Evolutionary conservation across 805 yeast genomes (phyloP).

Genomic region (Huiozyma naganishii): DNA sequence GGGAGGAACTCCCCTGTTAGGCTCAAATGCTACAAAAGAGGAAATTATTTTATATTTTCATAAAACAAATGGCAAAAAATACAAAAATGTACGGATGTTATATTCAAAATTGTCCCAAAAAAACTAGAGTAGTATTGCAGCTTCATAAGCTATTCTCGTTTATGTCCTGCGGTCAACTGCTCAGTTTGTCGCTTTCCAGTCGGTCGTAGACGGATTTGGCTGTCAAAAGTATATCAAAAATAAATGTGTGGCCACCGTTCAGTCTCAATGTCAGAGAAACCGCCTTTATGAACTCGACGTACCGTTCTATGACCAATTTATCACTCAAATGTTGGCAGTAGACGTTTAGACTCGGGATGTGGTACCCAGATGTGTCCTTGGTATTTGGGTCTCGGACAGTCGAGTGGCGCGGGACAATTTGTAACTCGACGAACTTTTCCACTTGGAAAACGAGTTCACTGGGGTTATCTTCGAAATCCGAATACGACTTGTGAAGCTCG

Average conservation of each 20-base stretch:
- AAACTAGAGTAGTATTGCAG: no score
- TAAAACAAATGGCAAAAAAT: no score
- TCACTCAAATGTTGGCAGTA: slow-evolving; percentile 11
- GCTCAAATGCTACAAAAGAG: no score
- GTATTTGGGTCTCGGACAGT: not conserved
- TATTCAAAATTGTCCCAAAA: no score
- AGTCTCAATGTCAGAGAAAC: slow-evolving; percentile 34
- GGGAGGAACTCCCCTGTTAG: no score
- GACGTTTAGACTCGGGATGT: not conserved
- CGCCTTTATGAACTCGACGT: slow-evolving; percentile 31
- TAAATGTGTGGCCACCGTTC: slow-evolving; percentile 50
- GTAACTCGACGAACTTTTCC: slow-evolving; percentile 30
- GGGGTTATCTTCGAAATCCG: slow-evolving; percentile 32
- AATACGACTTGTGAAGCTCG: slow-evolving; percentile 23
- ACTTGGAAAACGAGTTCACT: slow-evolving; percentile 31
- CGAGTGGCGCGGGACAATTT: slow-evolving; percentile 17
- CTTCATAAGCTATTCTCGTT: no score
- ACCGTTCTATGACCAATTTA: slow-evolving; percentile 18
- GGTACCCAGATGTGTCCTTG: not conserved
- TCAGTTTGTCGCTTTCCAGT: slow-evolving; percentile 4
- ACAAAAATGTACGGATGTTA: no score
- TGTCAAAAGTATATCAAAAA: slow-evolving; percentile 45
- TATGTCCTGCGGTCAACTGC: no score
- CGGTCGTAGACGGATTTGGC: slow-evolving; percentile 38
- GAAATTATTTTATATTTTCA: no score